Base-by-base conservation (phyloP, 768 basidiomycete species). In the Kondoa subrosea region DNA sequence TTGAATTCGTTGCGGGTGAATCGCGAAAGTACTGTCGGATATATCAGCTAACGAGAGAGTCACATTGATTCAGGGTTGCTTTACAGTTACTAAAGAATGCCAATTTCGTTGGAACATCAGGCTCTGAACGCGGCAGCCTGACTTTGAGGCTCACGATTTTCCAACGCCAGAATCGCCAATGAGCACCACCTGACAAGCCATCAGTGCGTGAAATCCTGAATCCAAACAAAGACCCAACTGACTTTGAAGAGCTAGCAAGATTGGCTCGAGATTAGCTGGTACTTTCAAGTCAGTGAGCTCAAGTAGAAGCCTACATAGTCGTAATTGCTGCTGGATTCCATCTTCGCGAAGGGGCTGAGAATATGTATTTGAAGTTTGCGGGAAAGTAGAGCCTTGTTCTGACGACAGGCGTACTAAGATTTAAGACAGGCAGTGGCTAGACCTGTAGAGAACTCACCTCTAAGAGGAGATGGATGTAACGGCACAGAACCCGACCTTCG, bases 1-100 rank as follows among this genome's bases (percentile, higher is more conserved):
- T 92, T 95, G 85, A 99, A 99, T 79, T 97, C 92, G 76, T 96
- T 96, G 74, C 92, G 86, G 73, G 95, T 99, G 84, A 99, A 99
- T 76, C 95, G 91, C 80, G 91, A 93, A 77, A 99, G 91, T 79
- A 99, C 95, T 99, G 77, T 56, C 60, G 62, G 65, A n/a, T 25
- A 40, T 8, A 27, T 16, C 17, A 16, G 56, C 34, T n/a, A 57
- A 1, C 1, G 61, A 57, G 15, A 25, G 21, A 0, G n/a, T 68
- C 70, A 59, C 27, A 17, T n/a, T 4, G 60, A 16, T n/a, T 50
- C 33, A n/a, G 26, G 34, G 25, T 33, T 16, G 57, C 29, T 84
- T 73, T 77, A 88, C 87, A 76, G 78, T 88, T 87, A 69, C 85
- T 87, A 74, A 68, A 21, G 14, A 4, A 27, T 14, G 27, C 31